Conservation (phyloP, 2,329 filamentous ascomycete genomes). For the Aureobasidium sp. region DNA sequence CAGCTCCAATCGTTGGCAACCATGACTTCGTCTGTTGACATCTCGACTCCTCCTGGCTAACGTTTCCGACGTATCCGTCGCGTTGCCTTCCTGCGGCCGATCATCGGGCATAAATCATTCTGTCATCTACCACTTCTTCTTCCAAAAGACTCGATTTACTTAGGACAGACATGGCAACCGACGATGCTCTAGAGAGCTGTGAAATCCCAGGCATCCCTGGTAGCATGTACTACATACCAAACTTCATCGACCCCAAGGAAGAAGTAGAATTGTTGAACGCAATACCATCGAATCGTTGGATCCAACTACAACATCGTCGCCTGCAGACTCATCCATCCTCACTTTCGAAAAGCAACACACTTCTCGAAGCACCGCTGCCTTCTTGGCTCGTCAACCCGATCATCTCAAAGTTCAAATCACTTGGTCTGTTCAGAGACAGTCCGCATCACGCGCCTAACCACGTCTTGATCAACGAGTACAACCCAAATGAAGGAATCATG, state of each 20-base stretch:
- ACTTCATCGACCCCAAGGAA: conserved; percentile 73
- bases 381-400: conserved; percentile 66
- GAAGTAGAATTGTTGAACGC: conserved; percentile 57
- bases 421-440: conserved; percentile 51
- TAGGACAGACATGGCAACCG: neutral
- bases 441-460: conserved; percentile 78
- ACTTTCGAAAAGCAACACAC: conserved; percentile 63
- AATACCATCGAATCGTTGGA: conserved; percentile 58
- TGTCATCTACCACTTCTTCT: neutral
- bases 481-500: conserved; percentile 87
- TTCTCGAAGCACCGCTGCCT: conserved; percentile 68
- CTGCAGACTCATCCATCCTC: conserved; percentile 86
- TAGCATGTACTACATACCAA: conserved; percentile 72
- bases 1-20: neutral
- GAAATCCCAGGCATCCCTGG: conserved; percentile 50
- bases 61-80: neutral
- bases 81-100: neutral
- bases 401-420: conserved; percentile 45
- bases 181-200: neutral
- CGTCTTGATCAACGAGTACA: conserved; percentile 89
- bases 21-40: neutral
- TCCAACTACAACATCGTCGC: conserved; percentile 75
- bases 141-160: neutral
- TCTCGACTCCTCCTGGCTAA: neutral
- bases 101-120: neutral